Evolutionary conservation across 2,329 filamentous ascomycete species (phyloP), one percentile per base, ranked within the genome.

Genomic region (Emericellopsis atlantica): DNA sequence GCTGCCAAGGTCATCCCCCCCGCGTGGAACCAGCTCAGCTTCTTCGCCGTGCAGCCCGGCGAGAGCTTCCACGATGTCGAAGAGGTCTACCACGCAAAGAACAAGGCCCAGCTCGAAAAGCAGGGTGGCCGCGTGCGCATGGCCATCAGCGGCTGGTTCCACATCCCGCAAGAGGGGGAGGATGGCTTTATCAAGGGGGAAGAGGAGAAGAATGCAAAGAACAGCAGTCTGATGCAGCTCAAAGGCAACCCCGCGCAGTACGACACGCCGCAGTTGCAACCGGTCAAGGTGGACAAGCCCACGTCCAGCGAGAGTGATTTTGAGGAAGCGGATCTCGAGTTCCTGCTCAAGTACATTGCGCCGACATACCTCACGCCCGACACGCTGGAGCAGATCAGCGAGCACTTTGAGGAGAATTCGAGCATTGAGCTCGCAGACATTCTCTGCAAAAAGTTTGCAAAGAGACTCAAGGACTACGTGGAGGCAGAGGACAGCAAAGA

Each of bases 21-120:
- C 0, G 87, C 89, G 0, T 98, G 90, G 79, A 95, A 96, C 61
- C 92, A 98, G 66, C 72, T 98, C 45, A 92, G 85, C 52, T 98
- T 98, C 74, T 98, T 98, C 60, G 88, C 89, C 15, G 93, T 98
- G 6, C 88, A 95, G 65, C 92, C 92, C 1, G 92, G 92, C n/a
- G 81, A 95, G 71, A 96, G 90, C 59, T 98, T 96, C 62, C 92
- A 98, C 62, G 92, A 98, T 58, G 92, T 98, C 42, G 90, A 96
- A 64, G 92, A 98, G 64, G 92, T 98, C 5, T 96, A 95, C 63
- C 79, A 84, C 57, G 72, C 77, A 53, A 68, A 65, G 47, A 70
- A 57, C 44, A 68, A 66, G 56, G 72, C 66, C 51, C 74, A 76
- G 61, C 73, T 79, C 41, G 72, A 71, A 56, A 77, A 71, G 59